A percentile compares a stretch with the other conserved stretches of the same genome.
phyloP scores from a whole-genome alignment of 768 basidiomycete genomes.

The Agaricus blazei region DNA sequence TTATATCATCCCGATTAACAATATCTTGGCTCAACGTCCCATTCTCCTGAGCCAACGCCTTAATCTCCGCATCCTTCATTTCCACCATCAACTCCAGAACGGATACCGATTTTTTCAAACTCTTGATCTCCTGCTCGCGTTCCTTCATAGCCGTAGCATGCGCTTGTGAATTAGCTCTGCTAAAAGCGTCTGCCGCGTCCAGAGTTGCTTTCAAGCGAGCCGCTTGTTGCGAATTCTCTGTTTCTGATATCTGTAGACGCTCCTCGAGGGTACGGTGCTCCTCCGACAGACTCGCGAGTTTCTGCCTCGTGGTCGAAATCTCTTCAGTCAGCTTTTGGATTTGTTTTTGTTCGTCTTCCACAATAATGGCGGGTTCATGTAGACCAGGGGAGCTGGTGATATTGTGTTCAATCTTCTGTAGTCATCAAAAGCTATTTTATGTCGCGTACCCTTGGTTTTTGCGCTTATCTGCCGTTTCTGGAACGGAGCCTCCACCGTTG shows the following conservation, averaged over 20 bases:
- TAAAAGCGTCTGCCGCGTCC: not conserved
- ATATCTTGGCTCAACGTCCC: not conserved
- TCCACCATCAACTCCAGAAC: not conserved
- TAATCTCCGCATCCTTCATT: not conserved
- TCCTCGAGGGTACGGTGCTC: not conserved
- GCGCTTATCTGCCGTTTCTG: too few relatives aligned
- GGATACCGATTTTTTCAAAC: not conserved
- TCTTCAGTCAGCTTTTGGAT: not conserved
- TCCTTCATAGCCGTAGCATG: conserved; percentile 1
- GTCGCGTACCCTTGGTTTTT: not conserved
- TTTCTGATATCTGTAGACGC: not conserved
- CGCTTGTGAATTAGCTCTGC: not conserved
- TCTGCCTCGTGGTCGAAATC: not conserved
- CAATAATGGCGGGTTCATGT: not conserved
- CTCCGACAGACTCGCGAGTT: not conserved
- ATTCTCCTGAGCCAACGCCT: conserved; percentile 5
- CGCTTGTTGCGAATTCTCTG: not conserved
- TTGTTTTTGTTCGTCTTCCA: not conserved
- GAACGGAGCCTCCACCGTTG: not conserved
- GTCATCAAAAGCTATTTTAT: not conserved
- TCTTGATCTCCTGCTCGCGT: not conserved
- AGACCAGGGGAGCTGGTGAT: not conserved
- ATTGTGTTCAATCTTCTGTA: not conserved
- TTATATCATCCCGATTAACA: not conserved
- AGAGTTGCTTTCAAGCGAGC: not conserved